Percentiles rank a stretch among this genome's conserved stretches.
These are phyloP conservation scores for Cyclospora cayetanensis DNA, from an alignment of 169 alveolate species.

Conservation along the genomic window DNA sequence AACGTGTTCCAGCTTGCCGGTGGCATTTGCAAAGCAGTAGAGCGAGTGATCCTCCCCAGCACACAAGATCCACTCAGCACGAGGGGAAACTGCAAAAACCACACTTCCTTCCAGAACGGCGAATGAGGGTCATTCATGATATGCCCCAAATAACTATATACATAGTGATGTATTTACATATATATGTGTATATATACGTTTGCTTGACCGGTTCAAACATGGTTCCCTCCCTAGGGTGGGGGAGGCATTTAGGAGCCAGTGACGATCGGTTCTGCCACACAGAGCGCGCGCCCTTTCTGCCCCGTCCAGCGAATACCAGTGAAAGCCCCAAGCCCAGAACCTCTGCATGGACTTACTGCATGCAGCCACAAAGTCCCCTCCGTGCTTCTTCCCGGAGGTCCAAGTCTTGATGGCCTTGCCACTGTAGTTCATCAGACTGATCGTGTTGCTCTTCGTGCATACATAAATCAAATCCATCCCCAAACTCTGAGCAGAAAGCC, in stretches of 20 bases:
- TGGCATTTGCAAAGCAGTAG: conserved; percentile 65
- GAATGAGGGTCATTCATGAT: no score
- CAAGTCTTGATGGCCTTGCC: conserved; percentile 68
- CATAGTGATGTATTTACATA: no score
- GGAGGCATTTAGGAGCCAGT: no score
- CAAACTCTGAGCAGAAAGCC: no score
- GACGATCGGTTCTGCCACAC: no score
- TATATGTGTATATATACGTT: no score
- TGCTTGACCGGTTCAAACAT: no score
- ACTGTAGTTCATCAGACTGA: conserved; percentile 50
- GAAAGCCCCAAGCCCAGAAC: conserved; percentile 5
- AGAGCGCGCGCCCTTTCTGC: no score
- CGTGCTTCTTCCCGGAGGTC: conserved; percentile 59
- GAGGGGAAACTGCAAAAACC: conserved; percentile 72
- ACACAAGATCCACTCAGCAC: conserved; percentile 70
- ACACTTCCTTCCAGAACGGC: no score
- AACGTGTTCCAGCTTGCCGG: conserved; percentile 69
- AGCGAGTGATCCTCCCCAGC: conserved; percentile 68
- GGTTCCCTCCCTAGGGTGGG: no score
- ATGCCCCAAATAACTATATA: no score
- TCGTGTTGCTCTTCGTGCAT: conserved; percentile 43
- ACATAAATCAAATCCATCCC: conserved; percentile 49
- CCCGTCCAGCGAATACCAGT: no score
- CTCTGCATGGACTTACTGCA: conserved; percentile 46
- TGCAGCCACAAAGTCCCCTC: conserved; percentile 69